Evolutionary conservation across 257 asterid species (phyloP).

Genomic region (Phtheirospermum japonicum): DNA sequence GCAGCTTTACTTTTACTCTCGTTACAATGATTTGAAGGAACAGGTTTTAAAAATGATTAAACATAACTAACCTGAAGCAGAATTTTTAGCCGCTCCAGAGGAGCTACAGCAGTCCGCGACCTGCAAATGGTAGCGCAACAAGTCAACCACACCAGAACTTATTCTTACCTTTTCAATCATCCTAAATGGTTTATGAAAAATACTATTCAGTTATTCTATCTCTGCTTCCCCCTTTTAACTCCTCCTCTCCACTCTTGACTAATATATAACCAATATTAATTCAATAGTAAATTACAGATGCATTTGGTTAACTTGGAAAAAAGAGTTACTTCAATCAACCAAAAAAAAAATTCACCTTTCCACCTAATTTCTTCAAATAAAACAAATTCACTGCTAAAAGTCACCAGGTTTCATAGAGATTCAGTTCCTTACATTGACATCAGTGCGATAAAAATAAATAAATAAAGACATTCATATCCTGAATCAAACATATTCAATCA

Average conservation of each 20-base stretch:
- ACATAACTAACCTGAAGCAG: conserved; percentile 72
- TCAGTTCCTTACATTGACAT: not conserved
- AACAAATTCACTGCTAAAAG: conserved; percentile 12
- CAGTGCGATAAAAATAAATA: not conserved
- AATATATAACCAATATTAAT: not conserved
- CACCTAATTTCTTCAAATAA: not conserved
- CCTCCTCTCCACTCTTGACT: conserved; percentile 14
- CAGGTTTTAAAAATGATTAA: not conserved
- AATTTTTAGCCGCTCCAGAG: conserved; percentile 93
- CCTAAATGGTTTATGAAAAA: not conserved
- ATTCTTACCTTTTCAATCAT: not conserved
- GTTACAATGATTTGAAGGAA: not conserved
- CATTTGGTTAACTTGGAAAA: too few relatives aligned
- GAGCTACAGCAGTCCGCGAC: conserved; percentile 98
- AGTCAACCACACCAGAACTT: conserved; percentile 10
- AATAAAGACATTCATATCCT: conserved; percentile 1
- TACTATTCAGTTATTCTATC: not conserved
- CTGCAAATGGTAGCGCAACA: conserved; percentile 43
- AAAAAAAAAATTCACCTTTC: not conserved
- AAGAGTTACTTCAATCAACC: conserved; percentile 23
- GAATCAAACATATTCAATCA: conserved; percentile 18
- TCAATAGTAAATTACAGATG: not conserved
- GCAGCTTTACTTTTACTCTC: conserved; percentile 7
- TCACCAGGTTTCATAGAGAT: conserved; percentile 14
- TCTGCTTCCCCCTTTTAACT: not conserved